A percentile compares a stretch with the other conserved stretches of the same genome.
Evolutionary conservation across 176 grass and related monocot genomes (phyloP).

Genomic region (Eragrostis nindensis): DNA sequence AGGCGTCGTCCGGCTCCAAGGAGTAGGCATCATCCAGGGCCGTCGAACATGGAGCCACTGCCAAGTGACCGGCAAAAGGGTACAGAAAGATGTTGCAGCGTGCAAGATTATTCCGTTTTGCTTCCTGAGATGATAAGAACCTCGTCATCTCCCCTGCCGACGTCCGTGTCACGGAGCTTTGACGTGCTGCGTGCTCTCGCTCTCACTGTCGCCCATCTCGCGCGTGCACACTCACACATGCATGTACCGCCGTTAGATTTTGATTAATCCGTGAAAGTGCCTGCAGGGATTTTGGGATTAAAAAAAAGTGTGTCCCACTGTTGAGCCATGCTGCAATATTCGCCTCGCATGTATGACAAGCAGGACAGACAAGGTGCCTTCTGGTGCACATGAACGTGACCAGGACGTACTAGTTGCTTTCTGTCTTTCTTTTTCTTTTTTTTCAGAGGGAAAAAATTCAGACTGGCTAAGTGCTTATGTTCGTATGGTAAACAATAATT

Average conservation of each 20-base stretch:
- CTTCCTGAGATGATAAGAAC: constrained; percentile 5
- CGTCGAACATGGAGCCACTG: neutral
- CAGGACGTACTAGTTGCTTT: neutral
- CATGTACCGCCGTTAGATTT: neutral
- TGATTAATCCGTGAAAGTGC: neutral
- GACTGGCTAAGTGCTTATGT: neutral
- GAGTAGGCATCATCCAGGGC: neutral
- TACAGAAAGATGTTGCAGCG: neutral
- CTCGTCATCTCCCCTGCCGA: neutral
- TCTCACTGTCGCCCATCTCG: neutral
- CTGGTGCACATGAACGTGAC: constrained; percentile 32
- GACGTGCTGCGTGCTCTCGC: constrained; percentile 9
- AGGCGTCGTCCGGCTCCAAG: no score
- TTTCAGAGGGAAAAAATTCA: neutral
- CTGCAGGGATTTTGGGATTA: neutral
- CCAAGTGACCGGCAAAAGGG: neutral
- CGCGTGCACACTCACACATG: neutral
- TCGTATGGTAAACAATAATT: neutral
- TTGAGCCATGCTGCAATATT: constrained; percentile 48
- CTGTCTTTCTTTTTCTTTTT: neutral
- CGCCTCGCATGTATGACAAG: constrained; percentile 34
- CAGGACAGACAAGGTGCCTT: constrained; percentile 37
- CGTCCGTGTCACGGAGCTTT: neutral
- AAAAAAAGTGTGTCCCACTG: neutral
- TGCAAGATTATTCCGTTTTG: neutral